These are phyloP conservation scores for Lasiodiplodia theobromae DNA, from an alignment of 2,329 filamentous ascomycete species.

Conservation along the genomic window DNA sequence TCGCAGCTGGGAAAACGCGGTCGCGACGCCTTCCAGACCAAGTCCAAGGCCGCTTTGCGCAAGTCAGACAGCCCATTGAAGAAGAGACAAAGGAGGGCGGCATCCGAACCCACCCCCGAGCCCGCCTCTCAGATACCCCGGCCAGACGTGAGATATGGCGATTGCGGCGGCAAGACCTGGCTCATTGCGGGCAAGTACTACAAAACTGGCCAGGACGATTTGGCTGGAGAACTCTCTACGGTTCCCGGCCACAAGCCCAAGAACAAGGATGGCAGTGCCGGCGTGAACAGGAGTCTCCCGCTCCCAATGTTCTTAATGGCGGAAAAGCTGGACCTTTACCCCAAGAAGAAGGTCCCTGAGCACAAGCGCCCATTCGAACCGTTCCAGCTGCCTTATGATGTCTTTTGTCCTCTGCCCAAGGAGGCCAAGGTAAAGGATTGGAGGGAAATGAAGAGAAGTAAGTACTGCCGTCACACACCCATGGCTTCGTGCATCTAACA, in stretches of 20 bases:
- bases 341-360: constrained; percentile 30
- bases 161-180: constrained; percentile 9
- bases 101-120: constrained; percentile 19
- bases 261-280: constrained; percentile 32
- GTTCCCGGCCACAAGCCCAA: constrained; percentile 46
- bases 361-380: constrained; percentile 25
- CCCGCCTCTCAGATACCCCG: constrained; percentile 35
- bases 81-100: constrained; percentile 14
- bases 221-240: background rate
- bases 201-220: constrained; percentile 40
- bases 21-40: constrained; percentile 46
- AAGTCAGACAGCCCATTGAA: background rate
- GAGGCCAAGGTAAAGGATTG: constrained; percentile 94
- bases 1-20: constrained; percentile 33
- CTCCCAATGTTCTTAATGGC: constrained; percentile 81
- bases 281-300: constrained; percentile 68
- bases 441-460: constrained; percentile 77
- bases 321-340: constrained; percentile 69
- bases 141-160: constrained; percentile 34
- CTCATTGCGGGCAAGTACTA: constrained; percentile 25
- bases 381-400: constrained; percentile 79
- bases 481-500: background rate
- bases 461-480: background rate
- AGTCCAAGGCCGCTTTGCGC: constrained; percentile 55
- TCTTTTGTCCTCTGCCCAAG: constrained; percentile 85